Conservation (phyloP, 177 flowering plant genomes). For the Telopea speciosissima region DNA sequence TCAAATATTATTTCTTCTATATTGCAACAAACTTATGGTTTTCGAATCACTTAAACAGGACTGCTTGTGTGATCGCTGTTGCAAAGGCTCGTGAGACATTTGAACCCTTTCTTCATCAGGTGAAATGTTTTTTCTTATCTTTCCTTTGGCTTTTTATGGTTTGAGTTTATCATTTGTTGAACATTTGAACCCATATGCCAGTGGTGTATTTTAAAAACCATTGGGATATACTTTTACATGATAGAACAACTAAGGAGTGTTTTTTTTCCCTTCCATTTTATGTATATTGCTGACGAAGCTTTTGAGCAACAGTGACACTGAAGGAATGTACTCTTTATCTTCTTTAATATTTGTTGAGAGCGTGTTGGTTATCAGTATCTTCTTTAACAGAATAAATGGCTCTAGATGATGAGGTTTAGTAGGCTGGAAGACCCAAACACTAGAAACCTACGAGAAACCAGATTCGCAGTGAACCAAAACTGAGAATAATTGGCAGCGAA, state of each 20-base stretch:
- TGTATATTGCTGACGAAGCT: neutral
- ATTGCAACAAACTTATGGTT: neutral
- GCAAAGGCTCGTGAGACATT: slow-evolving; percentile 95
- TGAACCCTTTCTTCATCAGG: slow-evolving; percentile 98
- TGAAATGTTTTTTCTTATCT: slow-evolving; percentile 16
- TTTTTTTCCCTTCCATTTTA: neutral
- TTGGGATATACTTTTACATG: neutral
- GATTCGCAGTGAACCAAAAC: no score
- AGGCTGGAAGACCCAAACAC: no score
- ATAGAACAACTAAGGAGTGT: neutral
- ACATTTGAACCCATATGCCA: neutral
- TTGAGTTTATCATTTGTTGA: neutral
- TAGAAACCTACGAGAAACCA: no score
- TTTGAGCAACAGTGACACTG: neutral
- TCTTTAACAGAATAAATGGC: neutral
- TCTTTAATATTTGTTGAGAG: neutral
- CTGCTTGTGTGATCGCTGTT: slow-evolving; percentile 96
- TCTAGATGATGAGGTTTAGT: neutral
- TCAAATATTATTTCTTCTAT: neutral
- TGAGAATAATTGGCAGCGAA: no score
- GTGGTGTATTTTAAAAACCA: neutral
- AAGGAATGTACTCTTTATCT: neutral
- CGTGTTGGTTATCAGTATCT: neutral
- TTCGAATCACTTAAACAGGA: slow-evolving; percentile 35
- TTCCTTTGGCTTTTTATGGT: neutral